Conservation (phyloP, 352 stramenopile species). For the Phytophthora quininea region DNA sequence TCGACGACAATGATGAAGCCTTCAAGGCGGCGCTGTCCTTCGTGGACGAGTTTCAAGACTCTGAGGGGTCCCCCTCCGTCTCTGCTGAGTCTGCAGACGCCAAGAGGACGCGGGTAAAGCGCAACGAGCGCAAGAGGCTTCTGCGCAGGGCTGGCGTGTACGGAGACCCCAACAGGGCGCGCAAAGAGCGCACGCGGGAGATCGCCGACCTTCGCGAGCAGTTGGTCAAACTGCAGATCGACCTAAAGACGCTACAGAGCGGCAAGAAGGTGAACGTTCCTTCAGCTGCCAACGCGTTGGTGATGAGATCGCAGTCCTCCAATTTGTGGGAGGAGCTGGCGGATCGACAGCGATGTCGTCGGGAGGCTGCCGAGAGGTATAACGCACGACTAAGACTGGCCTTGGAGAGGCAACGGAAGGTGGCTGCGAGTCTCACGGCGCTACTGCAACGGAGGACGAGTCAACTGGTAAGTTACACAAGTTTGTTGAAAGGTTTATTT, state of each 20-base stretch:
- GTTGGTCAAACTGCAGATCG: conserved; percentile 50
- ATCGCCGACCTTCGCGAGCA: conserved; percentile 63
- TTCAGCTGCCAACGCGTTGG: neutral
- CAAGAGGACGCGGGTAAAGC: conserved; percentile 3
- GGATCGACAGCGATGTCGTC: conserved; percentile 33
- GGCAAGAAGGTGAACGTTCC: neutral
- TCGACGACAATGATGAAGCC: conserved; percentile 17
- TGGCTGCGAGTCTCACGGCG: conserved; percentile 15
- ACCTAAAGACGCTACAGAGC: conserved; percentile 36
- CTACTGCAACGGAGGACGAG: conserved; percentile 22
- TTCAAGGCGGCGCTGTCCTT: conserved; percentile 28
- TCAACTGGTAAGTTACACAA: conserved; percentile 13
- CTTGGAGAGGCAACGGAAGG: conserved; percentile 33
- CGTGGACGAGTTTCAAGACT: conserved; percentile 21
- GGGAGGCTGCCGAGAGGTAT: conserved; percentile 36
- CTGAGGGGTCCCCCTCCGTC: neutral
- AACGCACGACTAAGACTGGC: conserved; percentile 43
- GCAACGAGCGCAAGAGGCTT: conserved; percentile 32
- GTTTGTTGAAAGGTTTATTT: neutral
- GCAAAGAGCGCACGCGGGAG: conserved; percentile 54
- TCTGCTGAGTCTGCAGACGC: neutral
- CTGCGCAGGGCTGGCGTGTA: conserved; percentile 33
- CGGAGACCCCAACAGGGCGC: conserved; percentile 22
- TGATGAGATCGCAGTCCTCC: neutral
- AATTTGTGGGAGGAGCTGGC: conserved; percentile 26